Evolutionary conservation across 352 stramenopile species (phyloP).

Genomic region (Phytophthora rubi): DNA sequence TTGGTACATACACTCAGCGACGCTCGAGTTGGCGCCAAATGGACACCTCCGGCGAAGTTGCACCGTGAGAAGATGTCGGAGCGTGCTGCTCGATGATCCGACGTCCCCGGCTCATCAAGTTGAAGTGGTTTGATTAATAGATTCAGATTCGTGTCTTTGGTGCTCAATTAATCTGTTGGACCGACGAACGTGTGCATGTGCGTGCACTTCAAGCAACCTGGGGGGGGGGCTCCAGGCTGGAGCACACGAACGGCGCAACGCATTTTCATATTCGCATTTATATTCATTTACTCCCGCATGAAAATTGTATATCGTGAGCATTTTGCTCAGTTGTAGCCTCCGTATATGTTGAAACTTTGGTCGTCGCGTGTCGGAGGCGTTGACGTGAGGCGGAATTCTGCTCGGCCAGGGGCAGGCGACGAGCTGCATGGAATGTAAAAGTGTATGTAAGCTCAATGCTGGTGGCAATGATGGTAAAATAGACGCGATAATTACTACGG

Average conservation of each 20-base stretch:
- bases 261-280: constrained; percentile 21
- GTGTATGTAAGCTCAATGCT: neutral
- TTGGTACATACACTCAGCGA: neutral
- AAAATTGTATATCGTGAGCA: constrained; percentile 20
- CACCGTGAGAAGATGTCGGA: neutral
- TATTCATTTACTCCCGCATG: constrained; percentile 16
- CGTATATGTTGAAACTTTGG: constrained; percentile 29
- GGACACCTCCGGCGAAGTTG: neutral
- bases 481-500: constrained; percentile 48
- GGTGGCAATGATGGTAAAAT: neutral
- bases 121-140: neutral
- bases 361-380: constrained; percentile 23
- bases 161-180: neutral
- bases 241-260: neutral
- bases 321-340: constrained; percentile 22
- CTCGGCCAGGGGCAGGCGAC: constrained; percentile 32
- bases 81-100: neutral
- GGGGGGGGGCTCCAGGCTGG: no score
- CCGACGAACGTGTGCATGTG: no score
- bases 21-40: neutral
- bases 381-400: constrained; percentile 30
- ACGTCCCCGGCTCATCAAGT: neutral
- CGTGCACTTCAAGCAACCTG: no score
- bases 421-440: constrained; percentile 21
- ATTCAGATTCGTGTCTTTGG: neutral